Evolutionary conservation across 1,139 yeast species (phyloP).

Genomic region (Trichomonascaceae sp.): DNA sequence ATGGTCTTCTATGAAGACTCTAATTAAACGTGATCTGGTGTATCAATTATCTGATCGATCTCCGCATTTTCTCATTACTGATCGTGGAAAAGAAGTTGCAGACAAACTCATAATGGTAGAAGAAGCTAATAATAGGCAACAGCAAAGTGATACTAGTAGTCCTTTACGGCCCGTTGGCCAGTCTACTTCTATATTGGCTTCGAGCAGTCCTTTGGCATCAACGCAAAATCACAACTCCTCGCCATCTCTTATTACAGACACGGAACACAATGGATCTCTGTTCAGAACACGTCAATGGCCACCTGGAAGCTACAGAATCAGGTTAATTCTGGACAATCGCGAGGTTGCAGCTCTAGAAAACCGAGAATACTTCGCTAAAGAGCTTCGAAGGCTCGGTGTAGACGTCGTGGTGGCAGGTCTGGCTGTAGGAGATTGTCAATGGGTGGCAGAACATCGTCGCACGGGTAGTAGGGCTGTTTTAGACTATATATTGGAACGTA

Average conservation of each 20-base stretch:
- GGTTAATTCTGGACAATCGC: conserved; percentile 70
- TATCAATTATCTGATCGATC: conserved; percentile 43
- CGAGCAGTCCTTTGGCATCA: neutral
- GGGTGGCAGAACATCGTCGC: conserved; percentile 69
- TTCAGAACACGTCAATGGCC: conserved; percentile 39
- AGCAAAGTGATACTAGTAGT: neutral
- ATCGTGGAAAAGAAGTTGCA: conserved; percentile 66
- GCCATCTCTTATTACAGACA: neutral
- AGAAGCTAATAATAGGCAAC: neutral
- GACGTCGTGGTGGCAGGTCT: conserved; percentile 52
- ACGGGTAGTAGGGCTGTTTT: conserved; percentile 62
- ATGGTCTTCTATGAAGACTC: conserved; percentile 66
- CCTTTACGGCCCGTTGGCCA: neutral
- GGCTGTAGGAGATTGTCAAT: conserved; percentile 79
- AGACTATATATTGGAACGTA: conserved; percentile 80
- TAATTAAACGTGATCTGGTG: conserved; percentile 60
- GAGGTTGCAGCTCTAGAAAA: conserved; percentile 45
- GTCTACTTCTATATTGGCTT: neutral
- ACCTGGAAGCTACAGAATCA: conserved; percentile 49
- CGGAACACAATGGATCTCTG: neutral
- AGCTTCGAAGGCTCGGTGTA: conserved; percentile 48
- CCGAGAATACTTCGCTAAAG: conserved; percentile 36
- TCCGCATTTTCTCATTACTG: conserved; percentile 63
- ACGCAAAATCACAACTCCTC: neutral
- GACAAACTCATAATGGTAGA: conserved; percentile 27